Base-by-base conservation (phyloP, 768 basidiomycete species). In the Rossbeevera mucosa region DNA sequence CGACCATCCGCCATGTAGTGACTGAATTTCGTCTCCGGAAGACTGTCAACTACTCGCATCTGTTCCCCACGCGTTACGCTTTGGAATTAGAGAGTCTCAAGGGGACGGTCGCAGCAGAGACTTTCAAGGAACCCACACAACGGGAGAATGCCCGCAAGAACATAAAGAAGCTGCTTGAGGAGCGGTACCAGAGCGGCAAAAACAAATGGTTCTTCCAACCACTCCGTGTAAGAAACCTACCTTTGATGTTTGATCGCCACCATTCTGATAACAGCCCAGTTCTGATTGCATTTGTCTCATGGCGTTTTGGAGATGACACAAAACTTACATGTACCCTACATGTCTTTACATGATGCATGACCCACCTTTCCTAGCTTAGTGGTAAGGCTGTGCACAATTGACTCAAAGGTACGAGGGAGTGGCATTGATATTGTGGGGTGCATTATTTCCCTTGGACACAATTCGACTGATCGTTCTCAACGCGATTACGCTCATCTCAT, bases 41-140 rank as follows among this genome's bases (percentile, higher is more conserved):
- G 94, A 78, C 86, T 53, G 74, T 98, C 74, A 99, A 99, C 84
- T 98, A 98, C 80, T 91, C 93, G 53, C 96, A 99, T 76, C 80
- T 99, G 58, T 95, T 98, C 86, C 96, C 96, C 41, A 98, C 96
- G 56, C 95, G 96, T 73, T 99, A 98, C 75, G 88, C 91, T 57
- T 82, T 99, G 64, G 96, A 99, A 71, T 80, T 98, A 68, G 96
- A 99, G 74, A 81, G 83, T 48, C 76, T 99, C 66, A 99, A 98
- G 80, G 90, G 90, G 50, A 74, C 81, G 45, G 86, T 96, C 49
- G 75, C 81, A 22, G 68, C 78, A 44, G 95, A 98, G 51, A 95
- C 94, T 55, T 97, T 98, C 86, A 94, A 95, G 78, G 94, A 99
- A 80, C 89, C 91, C 49, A 81, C 93, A 63, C 91, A 95, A 71